Evolutionary conservation across 1,284 basidiomycete species (phyloP), one percentile per base, ranked within the genome.

Genomic region (Apiotrichum gracile): DNA sequence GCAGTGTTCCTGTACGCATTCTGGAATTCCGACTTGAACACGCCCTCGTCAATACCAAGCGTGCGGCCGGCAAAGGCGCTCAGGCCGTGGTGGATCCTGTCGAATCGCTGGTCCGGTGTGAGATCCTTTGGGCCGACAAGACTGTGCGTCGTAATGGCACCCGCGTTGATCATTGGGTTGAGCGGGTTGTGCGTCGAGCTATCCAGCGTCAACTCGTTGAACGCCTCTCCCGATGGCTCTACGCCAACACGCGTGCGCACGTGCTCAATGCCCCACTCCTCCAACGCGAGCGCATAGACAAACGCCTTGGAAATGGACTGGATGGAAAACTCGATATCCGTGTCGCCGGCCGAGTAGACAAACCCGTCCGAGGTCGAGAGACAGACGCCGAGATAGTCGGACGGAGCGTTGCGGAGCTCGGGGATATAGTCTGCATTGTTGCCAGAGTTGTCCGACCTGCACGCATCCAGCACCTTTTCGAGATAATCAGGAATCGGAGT

Each of bases 131-230:
- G 29, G 13, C 54, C 54, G 5, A 59, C 37, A 21, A 55, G 51
- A 2, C 54, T 50, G 34, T 59, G 51, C n/a, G 49, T 39, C 25
- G 49, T 35, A 24, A 59, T 53, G 7, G 57, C 57, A 39, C 57
- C 57, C 26, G 57, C 57, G 54, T 59, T 59, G 54, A 59, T 59
- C 48, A 59, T 50, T 2, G 57, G 54, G 51, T 59, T 59, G 29
- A 48, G 35, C 24, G 57, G 57, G 21, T 51, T 54, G 22, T 48
- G 25, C 0, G 57, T 59, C 10, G 49, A 48, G 35, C 34, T 13
- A 33, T 59, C 54, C 42, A 59, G 57, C 2, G 35, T 42, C 14
- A 59, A 51, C 17, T 59, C 45, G 46, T 59, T 59, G 51, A 59
- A 59, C 22, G 57, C 49, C 31, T 59, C 57, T 8, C 57, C 57